Conservation (phyloP, 352 stramenopile species). For the Halophytophthora batemanensis region DNA sequence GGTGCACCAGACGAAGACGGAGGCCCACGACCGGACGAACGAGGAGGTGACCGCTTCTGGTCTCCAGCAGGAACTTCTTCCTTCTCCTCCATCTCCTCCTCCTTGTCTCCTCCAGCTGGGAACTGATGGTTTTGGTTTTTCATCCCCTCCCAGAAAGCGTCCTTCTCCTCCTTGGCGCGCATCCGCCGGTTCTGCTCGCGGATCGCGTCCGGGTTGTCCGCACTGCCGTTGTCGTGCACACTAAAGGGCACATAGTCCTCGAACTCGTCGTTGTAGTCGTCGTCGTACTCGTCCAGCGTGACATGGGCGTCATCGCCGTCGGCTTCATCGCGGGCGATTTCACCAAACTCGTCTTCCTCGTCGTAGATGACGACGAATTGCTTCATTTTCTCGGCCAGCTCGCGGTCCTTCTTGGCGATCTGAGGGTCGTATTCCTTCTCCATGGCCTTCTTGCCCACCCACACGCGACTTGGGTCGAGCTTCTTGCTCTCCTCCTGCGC, state of each 20-base stretch:
- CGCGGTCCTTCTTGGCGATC: slow-evolving; percentile 40
- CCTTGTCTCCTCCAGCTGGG: slow-evolving; percentile 12
- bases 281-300: slow-evolving; percentile 63
- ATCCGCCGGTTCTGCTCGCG: slow-evolving; percentile 51
- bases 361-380: slow-evolving; percentile 49
- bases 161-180: slow-evolving; percentile 52
- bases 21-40: background rate
- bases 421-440: slow-evolving; percentile 63
- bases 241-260: slow-evolving; percentile 75
- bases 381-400: slow-evolving; percentile 52
- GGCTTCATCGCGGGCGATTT: background rate
- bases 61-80: slow-evolving; percentile 3
- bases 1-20: slow-evolving; percentile 5
- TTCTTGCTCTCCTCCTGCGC: slow-evolving; percentile 30
- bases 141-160: slow-evolving; percentile 71
- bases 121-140: slow-evolving; percentile 47
- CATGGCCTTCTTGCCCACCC: slow-evolving; percentile 62
- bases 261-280: slow-evolving; percentile 87
- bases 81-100: slow-evolving; percentile 27
- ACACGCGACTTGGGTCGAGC: slow-evolving; percentile 46
- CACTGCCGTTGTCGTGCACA: slow-evolving; percentile 38
- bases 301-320: slow-evolving; percentile 19
- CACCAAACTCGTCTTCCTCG: slow-evolving; percentile 35
- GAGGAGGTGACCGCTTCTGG: slow-evolving; percentile 6
- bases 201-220: slow-evolving; percentile 51